Evolutionary conservation across 2,329 filamentous ascomycete genomes (phyloP).

Genomic region (Curvularia spicifera): DNA sequence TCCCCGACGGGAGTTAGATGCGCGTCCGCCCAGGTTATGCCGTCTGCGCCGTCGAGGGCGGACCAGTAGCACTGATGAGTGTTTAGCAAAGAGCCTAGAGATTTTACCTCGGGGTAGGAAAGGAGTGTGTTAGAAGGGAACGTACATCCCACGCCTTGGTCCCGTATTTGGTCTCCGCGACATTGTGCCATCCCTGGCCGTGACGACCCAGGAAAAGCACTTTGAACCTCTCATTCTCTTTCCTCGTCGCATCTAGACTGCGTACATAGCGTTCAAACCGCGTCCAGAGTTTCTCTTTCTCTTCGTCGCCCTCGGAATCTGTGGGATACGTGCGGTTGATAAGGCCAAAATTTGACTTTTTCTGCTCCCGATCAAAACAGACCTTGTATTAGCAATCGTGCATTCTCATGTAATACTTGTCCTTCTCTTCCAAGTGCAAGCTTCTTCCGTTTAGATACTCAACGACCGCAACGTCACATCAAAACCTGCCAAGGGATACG

Average conservation of each 20-base stretch:
- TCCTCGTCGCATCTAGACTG: constrained; percentile 56
- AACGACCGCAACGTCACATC: not conserved
- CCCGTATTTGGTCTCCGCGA: constrained; percentile 71
- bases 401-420: too few species aligned
- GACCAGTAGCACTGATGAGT: constrained; percentile 65
- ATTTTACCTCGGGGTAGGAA: too few species aligned
- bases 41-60: constrained; percentile 67
- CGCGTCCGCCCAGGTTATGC: constrained; percentile 67
- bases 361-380: not conserved
- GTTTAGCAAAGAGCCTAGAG: not conserved
- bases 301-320: constrained; percentile 42
- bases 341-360: constrained; percentile 66
- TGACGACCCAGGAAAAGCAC: constrained; percentile 72
- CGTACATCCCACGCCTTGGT: constrained; percentile 71
- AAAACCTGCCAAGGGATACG: not conserved
- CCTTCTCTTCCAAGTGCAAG: not conserved
- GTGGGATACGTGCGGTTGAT: constrained; percentile 66
- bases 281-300: constrained; percentile 60
- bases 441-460: not conserved
- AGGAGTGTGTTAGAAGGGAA: constrained; percentile 9
- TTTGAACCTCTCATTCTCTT: constrained; percentile 64
- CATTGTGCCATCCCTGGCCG: constrained; percentile 70
- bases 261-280: constrained; percentile 65
- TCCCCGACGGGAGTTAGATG: constrained; percentile 65
- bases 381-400: not conserved